phyloP scores from a whole-genome alignment of 257 asterid genomes.

The Plantago ovata region DNA sequence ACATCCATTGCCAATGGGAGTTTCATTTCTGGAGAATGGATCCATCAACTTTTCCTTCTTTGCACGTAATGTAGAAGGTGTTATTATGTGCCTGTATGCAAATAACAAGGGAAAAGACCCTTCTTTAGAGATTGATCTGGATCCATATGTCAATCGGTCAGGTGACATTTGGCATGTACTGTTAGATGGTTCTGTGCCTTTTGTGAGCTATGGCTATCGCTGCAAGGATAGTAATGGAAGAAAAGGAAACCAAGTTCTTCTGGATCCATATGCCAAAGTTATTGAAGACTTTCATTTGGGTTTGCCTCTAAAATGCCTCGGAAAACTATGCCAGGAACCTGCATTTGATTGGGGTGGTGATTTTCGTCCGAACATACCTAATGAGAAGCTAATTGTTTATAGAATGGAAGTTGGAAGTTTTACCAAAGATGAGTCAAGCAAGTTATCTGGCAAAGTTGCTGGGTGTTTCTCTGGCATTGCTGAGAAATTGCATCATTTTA shows the following conservation, averaged over 20 bases:
- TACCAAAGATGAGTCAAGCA: slow-evolving; percentile 66
- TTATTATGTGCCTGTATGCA: slow-evolving; percentile 70
- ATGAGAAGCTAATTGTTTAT: slow-evolving; percentile 72
- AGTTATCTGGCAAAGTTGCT: slow-evolving; percentile 43
- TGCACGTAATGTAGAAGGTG: slow-evolving; percentile 58
- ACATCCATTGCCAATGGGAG: slow-evolving; percentile 64
- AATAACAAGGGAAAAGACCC: slow-evolving; percentile 50
- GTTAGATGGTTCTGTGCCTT: slow-evolving; percentile 43
- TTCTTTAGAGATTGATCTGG: slow-evolving; percentile 85
- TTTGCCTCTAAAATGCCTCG: slow-evolving; percentile 37
- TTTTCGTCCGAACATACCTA: slow-evolving; percentile 45
- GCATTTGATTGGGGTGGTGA: slow-evolving; percentile 77
- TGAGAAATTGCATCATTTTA: slow-evolving; percentile 66
- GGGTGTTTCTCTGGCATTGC: slow-evolving; percentile 71
- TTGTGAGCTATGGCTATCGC: slow-evolving; percentile 72
- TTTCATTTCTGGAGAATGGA: slow-evolving; percentile 57
- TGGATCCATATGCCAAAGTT: slow-evolving; percentile 83
- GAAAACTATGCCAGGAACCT: slow-evolving; percentile 51
- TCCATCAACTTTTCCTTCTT: slow-evolving; percentile 64
- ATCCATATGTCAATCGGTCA: slow-evolving; percentile 73
- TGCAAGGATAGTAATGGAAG: slow-evolving; percentile 39
- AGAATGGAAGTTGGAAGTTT: slow-evolving; percentile 60
- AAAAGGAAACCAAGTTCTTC: slow-evolving; percentile 41
- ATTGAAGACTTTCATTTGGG: slow-evolving; percentile 41
- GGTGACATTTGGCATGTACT: slow-evolving; percentile 91